phyloP scores from a whole-genome alignment of 257 asterid species.

The Cruciata laevipes region DNA sequence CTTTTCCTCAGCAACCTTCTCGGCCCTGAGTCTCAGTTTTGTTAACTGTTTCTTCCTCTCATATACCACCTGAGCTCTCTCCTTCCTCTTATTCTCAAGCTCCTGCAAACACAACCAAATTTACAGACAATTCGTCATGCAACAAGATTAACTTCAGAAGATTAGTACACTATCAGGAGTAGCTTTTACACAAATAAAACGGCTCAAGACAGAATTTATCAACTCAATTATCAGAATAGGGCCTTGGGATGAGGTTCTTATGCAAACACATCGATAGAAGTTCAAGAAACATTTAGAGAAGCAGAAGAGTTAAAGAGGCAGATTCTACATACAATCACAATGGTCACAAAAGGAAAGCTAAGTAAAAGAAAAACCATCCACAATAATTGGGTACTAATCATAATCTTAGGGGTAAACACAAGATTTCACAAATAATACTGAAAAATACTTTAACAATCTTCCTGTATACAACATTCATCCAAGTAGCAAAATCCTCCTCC shows the following conservation, averaged over 20 bases:
- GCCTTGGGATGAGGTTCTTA: no score
- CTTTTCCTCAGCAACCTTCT: conserved; percentile 71
- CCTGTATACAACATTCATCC: background rate
- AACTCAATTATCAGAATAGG: background rate
- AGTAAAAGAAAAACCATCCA: background rate
- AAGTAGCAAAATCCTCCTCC: background rate
- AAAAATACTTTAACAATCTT: background rate
- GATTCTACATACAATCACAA: background rate
- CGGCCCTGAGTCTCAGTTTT: conserved; percentile 63
- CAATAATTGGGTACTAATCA: background rate
- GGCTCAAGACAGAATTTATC: no score
- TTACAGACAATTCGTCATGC: background rate
- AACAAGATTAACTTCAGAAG: background rate
- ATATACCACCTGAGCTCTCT: conserved; percentile 61
- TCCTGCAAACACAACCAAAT: conserved; percentile 33
- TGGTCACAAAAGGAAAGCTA: background rate
- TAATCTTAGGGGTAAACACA: background rate
- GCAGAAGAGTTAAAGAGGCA: background rate
- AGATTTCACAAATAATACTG: no score
- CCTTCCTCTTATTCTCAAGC: conserved; percentile 88
- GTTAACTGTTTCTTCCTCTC: conserved; percentile 81
- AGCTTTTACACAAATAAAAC: no score
- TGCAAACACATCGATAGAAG: no score
- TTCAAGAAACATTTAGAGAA: background rate
- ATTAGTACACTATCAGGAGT: background rate